These are phyloP conservation scores for Lenzites betulinus DNA, from an alignment of 768 basidiomycete genomes.

Conservation along the genomic window DNA sequence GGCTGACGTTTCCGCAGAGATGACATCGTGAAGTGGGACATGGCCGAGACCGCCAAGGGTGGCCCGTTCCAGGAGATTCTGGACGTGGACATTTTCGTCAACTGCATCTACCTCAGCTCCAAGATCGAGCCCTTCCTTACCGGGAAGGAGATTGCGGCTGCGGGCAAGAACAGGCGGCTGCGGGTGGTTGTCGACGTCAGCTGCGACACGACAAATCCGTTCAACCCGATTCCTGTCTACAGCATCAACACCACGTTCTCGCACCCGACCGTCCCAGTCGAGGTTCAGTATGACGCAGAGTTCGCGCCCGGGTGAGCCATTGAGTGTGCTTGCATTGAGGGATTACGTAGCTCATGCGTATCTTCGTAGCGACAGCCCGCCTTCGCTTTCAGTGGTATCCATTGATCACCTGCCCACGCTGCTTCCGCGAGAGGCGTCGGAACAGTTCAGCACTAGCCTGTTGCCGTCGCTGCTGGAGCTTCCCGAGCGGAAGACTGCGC, in stretches of 20 bases:
- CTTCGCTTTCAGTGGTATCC: conserved; percentile 81
- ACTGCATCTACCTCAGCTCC: conserved; percentile 96
- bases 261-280: conserved; percentile 86
- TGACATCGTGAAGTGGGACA: conserved; percentile 96
- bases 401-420: conserved; percentile 97
- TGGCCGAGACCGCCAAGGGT: conserved; percentile 95
- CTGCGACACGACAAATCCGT: conserved; percentile 98
- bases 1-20: conserved; percentile 50
- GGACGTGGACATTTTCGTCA: conserved; percentile 96
- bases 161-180: conserved; percentile 67
- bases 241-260: conserved; percentile 91
- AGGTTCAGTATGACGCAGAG: conserved; percentile 38
- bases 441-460: conserved; percentile 90
- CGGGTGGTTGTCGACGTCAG: conserved; percentile 94
- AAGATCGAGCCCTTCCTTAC: conserved; percentile 84
- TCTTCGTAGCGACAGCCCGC: conserved; percentile 54
- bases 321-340: conserved; percentile 15
- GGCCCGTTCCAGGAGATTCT: conserved; percentile 96
- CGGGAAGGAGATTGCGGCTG: conserved; percentile 65
- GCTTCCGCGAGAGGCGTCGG: conserved; percentile 93
- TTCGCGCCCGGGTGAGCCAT: conserved; percentile 51
- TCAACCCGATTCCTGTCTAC: conserved; percentile 98
- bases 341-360: conserved; percentile 9
- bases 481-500: conserved; percentile 61
- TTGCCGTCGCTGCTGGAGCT: conserved; percentile 82